Base-by-base conservation (phyloP, 441 rosid species). In the Daphne laureola region DNA sequence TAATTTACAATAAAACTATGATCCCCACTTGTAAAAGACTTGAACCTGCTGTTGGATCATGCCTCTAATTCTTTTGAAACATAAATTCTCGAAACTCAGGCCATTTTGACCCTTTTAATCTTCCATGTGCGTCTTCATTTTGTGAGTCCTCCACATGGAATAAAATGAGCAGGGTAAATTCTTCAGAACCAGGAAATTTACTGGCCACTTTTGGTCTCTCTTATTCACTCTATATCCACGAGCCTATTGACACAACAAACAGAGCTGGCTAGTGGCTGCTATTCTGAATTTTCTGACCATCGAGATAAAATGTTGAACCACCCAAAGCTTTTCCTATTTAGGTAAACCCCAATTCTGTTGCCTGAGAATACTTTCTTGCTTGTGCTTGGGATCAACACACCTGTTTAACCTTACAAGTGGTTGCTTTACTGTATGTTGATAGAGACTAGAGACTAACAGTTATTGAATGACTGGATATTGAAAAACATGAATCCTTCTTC, bases 191-290 rank as follows among this genome's bases (percentile, higher is more conserved):
- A 58, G 60, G n/a, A 46, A 52, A 41, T 18, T 53, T 17, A 21
- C 13, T 59, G 21, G 26, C 13, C 6, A 11, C 49, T n/a, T 50
- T 47, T 12, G 50, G 64, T 12, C 44, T 54, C 51, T 46, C 41
- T 26, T 50, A 13, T 52, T 67, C 27, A 25, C 64, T 14, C 48
- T 67, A 14, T 63, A 40, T 62, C 71, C 5, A 76, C 58, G 31
- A 61, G 61, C 51, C 69, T 74, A 41, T 58, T 63, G 8, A 63
- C 61, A 26, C 74, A 81, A 23, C 81, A 44, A 75, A 68, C 27
- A 73, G 66, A 78, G 83, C 57, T 68, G 91, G 63, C 59, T 70
- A 44, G 75, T 67, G 91, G 63, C 59, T 70, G 47, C 74, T 67
- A 51, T 75, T 77, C 49, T 71, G 78, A 59, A 76, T 66, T 41